Conservation (phyloP, 2,329 filamentous ascomycete genomes). For the Neonectria hederae region DNA sequence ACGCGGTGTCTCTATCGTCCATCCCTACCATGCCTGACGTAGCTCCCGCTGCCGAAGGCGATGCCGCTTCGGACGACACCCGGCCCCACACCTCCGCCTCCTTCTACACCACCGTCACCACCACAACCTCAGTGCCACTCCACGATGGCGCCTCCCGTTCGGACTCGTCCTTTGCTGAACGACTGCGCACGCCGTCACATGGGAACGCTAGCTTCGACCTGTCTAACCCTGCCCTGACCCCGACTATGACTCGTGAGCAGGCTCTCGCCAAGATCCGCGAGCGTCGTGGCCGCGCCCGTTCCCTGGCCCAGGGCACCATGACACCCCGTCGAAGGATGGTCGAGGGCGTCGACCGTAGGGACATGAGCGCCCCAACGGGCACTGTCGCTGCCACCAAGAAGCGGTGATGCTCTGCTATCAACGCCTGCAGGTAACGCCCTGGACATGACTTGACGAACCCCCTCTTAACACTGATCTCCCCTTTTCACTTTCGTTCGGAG, state of each 20-base stretch:
- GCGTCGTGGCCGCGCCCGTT: constrained; percentile 75
- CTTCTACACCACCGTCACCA: constrained; percentile 58
- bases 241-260: constrained; percentile 76
- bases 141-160: constrained; percentile 53
- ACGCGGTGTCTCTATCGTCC: constrained; percentile 47
- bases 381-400: constrained; percentile 39
- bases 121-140: constrained; percentile 62
- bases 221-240: constrained; percentile 67
- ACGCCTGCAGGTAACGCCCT: constrained; percentile 19
- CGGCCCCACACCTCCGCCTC: constrained; percentile 59
- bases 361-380: constrained; percentile 59
- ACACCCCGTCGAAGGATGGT: constrained; percentile 67
- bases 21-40: constrained; percentile 50
- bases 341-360: constrained; percentile 57
- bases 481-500: constrained; percentile 4
- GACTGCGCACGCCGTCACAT: constrained; percentile 56
- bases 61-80: constrained; percentile 37
- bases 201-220: constrained; percentile 59
- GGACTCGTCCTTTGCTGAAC: constrained; percentile 55
- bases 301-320: constrained; percentile 69
- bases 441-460: constrained; percentile 37
- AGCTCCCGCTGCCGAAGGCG: constrained; percentile 19
- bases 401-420: constrained; percentile 23
- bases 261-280: constrained; percentile 80
- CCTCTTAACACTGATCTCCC: neutral